Percentiles rank a stretch among this genome's conserved stretches.
Evolutionary conservation across 2,329 filamentous ascomycete genomes (phyloP).

Genomic region (Penicillium crustosum): DNA sequence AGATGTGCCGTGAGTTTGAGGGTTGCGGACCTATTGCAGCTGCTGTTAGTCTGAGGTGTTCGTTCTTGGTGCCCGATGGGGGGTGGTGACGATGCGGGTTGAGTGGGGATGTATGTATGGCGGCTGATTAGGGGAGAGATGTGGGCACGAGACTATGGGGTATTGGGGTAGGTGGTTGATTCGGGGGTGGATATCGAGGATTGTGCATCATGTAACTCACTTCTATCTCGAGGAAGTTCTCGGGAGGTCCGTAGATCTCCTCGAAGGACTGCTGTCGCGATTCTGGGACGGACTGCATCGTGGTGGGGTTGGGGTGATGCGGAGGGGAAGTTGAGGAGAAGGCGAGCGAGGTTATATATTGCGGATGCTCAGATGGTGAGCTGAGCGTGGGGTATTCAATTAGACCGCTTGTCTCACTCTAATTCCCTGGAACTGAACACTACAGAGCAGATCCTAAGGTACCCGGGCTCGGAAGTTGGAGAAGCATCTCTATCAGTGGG

Average conservation of each 20-base stretch:
- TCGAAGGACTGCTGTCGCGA: constrained; percentile 91
- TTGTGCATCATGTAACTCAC: constrained; percentile 48
- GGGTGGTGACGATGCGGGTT: neutral
- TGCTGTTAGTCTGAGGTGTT: neutral
- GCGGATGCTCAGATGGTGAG: neutral
- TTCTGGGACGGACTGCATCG: constrained; percentile 64
- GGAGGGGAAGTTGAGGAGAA: neutral
- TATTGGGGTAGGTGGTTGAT: neutral
- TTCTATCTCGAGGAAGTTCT: constrained; percentile 99
- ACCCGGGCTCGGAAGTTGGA: constrained; percentile 8
- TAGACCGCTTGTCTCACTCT: neutral
- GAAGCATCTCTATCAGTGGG: constrained; percentile 14
- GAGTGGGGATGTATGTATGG: neutral
- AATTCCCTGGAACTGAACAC: neutral
- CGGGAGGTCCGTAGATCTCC: constrained; percentile 96
- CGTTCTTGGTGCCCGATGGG: neutral
- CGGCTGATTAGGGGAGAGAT: constrained; percentile 8
- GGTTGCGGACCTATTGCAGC: constrained; percentile 69
- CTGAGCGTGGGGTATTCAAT: neutral
- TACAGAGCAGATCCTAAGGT: neutral
- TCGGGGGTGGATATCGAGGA: neutral
- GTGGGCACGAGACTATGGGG: constrained; percentile 5
- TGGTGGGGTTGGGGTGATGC: constrained; percentile 21
- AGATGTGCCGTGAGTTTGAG: constrained; percentile 89
- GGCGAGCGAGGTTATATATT: neutral